Evolutionary conservation across 306 rosid genomes (phyloP).

Genomic region (Vachellia collinsii): DNA sequence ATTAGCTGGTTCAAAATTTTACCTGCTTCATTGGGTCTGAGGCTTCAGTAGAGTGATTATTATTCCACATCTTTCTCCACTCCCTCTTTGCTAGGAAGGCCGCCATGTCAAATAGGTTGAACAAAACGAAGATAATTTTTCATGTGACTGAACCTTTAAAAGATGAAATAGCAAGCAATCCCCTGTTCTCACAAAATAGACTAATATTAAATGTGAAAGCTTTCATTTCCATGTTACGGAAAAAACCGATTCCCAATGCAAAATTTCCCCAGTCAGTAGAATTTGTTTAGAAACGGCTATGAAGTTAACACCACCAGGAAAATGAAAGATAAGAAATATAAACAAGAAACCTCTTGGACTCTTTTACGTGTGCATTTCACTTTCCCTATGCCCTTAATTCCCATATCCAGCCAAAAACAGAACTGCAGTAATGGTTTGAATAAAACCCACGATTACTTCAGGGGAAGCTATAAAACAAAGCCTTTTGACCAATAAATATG

Average conservation of each 20-base stretch:
- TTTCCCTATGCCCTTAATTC: constrained; percentile 48
- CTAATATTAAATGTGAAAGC: constrained; percentile 39
- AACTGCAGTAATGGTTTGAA: constrained; percentile 36
- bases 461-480: constrained; percentile 25
- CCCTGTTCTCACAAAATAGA: constrained; percentile 33
- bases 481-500: constrained; percentile 57
- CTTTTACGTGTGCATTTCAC: constrained; percentile 60
- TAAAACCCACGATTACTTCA: constrained; percentile 43
- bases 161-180: constrained; percentile 20
- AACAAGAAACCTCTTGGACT: constrained; percentile 69
- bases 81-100: constrained; percentile 72
- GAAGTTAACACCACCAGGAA: constrained; percentile 33
- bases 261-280: constrained; percentile 28
- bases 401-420: constrained; percentile 57
- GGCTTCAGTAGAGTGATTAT: constrained; percentile 40
- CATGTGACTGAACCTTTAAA: constrained; percentile 17
- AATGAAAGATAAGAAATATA: neutral
- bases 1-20: constrained; percentile 16
- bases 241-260: constrained; percentile 34
- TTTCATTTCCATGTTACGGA: constrained; percentile 38
- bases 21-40: constrained; percentile 73
- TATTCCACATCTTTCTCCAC: constrained; percentile 42
- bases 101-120: constrained; percentile 42
- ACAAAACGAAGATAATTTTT: constrained; percentile 29
- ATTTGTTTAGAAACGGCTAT: constrained; percentile 26